Conservation (phyloP, 2,329 filamentous ascomycete genomes). For the Xylaria polymorpha region DNA sequence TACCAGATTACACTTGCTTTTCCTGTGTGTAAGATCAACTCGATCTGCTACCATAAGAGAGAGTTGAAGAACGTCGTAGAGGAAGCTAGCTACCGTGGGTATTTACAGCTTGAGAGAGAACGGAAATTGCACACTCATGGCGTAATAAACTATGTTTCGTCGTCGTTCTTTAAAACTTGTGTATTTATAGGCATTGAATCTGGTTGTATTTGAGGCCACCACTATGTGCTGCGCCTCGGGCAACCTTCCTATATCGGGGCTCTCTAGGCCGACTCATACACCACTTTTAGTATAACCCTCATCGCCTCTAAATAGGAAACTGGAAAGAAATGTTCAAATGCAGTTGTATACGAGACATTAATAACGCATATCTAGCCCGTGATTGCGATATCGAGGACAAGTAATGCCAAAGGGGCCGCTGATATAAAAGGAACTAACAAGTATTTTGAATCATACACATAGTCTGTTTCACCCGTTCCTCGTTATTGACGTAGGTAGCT, state of each 20-base stretch:
- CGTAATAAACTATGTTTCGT: slow-evolving; percentile 8
- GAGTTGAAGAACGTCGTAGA: background rate
- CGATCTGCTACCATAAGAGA: background rate
- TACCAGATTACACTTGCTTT: background rate
- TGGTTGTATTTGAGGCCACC: background rate
- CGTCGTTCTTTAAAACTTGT: background rate
- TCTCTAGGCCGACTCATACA: background rate
- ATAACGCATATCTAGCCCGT: background rate
- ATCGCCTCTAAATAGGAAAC: background rate
- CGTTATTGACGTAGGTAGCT: background rate
- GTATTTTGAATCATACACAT: background rate
- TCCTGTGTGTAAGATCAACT: background rate
- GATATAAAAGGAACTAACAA: background rate
- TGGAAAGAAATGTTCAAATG: background rate
- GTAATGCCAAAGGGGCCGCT: background rate
- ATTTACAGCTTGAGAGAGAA: background rate
- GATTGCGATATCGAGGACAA: background rate
- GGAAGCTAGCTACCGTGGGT: background rate
- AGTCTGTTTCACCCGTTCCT: background rate
- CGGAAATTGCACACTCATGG: background rate
- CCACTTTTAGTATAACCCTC: background rate
- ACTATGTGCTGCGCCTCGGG: background rate
- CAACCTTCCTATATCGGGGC: slow-evolving; percentile 11
- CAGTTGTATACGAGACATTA: background rate
- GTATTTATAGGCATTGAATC: background rate